Percentiles rank a stretch among this genome's conserved stretches.
Conservation (phyloP, 2,329 filamentous ascomycete genomes). For the Aureobasidium sp. region DNA sequence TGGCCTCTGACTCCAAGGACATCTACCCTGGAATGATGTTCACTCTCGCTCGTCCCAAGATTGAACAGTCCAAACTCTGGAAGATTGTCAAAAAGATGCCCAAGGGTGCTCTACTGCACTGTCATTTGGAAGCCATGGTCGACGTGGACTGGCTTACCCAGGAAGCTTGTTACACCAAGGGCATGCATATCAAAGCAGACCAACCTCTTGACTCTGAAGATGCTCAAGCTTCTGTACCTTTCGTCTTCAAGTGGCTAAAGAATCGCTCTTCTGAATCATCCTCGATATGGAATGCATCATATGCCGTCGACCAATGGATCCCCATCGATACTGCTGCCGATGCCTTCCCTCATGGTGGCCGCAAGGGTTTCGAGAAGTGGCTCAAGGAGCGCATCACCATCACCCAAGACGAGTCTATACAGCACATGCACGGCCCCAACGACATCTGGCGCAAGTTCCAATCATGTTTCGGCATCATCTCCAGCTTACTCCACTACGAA, state of each 20-base stretch:
- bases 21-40: conserved; percentile 93
- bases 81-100: conserved; percentile 78
- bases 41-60: conserved; percentile 71
- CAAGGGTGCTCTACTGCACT: conserved; percentile 79
- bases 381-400: conserved; percentile 66
- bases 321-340: conserved; percentile 58
- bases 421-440: conserved; percentile 76
- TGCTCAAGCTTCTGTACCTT: conserved; percentile 47
- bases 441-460: conserved; percentile 83
- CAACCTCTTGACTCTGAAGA: conserved; percentile 48
- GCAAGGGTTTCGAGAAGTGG: conserved; percentile 68
- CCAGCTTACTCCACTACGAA: conserved; percentile 77
- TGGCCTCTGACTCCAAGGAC: conserved; percentile 52
- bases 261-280: conserved; percentile 37
- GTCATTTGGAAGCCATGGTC: conserved; percentile 86
- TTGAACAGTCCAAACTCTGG: conserved; percentile 82
- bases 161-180: conserved; percentile 61
- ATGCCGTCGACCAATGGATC: conserved; percentile 53
- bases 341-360: conserved; percentile 66
- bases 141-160: conserved; percentile 75
- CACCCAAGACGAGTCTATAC: conserved; percentile 62
- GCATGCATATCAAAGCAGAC: conserved; percentile 63
- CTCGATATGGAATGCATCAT: conserved; percentile 61
- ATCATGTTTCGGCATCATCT: conserved; percentile 65
- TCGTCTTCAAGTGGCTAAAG: conserved; percentile 55